Evolutionary conservation across 441 rosid genomes (phyloP), one percentile per base, ranked within the genome.

Genomic region (Bruguiera hainesii): DNA sequence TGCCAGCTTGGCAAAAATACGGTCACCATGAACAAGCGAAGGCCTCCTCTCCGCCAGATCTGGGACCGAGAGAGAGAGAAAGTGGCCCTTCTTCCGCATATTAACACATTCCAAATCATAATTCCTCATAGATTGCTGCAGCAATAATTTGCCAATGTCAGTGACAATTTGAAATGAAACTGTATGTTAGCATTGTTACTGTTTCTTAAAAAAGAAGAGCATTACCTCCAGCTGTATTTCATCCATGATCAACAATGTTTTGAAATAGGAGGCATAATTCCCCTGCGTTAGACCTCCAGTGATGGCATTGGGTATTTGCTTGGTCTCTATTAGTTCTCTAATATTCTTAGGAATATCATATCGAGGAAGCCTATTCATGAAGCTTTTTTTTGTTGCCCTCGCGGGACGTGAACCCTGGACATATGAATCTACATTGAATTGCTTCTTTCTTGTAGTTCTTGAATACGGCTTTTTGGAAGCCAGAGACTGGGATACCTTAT

Each of bases 11-110:
- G 61, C 89, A 57, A 80, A 78, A 63, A 82, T 74, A 60, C 7
- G 10, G 72, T 87, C 93, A 16, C 90, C 90, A 68, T 78, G 83
- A 7, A 82, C 79, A 78, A 87, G 86, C 25, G 90, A 85, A 35
- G 93, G 90, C 77, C 90, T 78, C 73, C 75, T 80, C 79, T 85
- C 93, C 58, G 90, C 89, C 33, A 87, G 79, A 37, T 88, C 93
- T 7, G 85, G 88, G 63, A 87, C 88, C 60, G 60, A 62, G 60
- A 87, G 88, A 62, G 80, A 61, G 28, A 82, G 69, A 28, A 60
- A 77, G 21, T 64, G 19, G 11, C 87, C 81, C 76, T 58, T 84
- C 67, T 66, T 76, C 61, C 68, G 82, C 85, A 87, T 73, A 49
- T 50, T 30, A 25, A 81, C 84, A 61, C 60, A 18, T 66, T 81